Percentiles rank a stretch among this genome's conserved stretches.
These are phyloP conservation scores for Tolypocladium ovalisporum DNA, from an alignment of 2,329 filamentous ascomycete genomes.

Conservation along the genomic window DNA sequence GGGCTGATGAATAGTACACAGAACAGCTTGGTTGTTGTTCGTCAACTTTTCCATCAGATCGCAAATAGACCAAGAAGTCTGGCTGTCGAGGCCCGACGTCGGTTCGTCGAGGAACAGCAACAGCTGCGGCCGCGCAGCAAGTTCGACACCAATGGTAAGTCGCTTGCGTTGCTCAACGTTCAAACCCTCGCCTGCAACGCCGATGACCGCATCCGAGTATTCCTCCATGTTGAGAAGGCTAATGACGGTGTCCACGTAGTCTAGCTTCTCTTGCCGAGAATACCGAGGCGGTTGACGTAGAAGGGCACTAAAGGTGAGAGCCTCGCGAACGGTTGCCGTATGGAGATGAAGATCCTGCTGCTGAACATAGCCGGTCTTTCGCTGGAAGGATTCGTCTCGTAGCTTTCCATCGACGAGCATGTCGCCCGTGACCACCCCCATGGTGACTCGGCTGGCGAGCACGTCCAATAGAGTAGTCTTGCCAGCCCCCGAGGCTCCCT, in stretches of 20 bases:
- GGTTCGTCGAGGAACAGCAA: conserved; percentile 45
- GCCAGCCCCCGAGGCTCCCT: background rate
- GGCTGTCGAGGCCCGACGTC: conserved; percentile 42
- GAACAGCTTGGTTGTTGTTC: conserved; percentile 32
- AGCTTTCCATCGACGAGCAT: background rate
- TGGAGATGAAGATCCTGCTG: background rate
- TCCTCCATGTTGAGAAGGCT: background rate
- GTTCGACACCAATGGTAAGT: conserved; percentile 37
- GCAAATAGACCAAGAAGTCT: conserved; percentile 62
- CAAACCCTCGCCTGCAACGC: background rate
- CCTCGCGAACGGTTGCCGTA: background rate
- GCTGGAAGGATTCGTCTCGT: background rate
- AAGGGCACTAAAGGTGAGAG: background rate
- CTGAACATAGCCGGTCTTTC: background rate
- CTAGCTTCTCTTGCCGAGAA: background rate
- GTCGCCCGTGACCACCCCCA: background rate
- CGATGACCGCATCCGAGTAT: background rate
- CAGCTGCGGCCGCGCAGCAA: conserved; percentile 31
- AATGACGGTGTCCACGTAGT: background rate
- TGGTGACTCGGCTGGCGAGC: background rate
- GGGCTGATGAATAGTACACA: conserved; percentile 42
- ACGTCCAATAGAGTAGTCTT: background rate
- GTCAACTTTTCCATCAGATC: conserved; percentile 57
- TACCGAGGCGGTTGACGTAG: background rate
- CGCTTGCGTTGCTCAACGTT: conserved; percentile 22